phyloP scores from a whole-genome alignment of 805 yeast species.

The Saccharomycopsis guyanensis region DNA sequence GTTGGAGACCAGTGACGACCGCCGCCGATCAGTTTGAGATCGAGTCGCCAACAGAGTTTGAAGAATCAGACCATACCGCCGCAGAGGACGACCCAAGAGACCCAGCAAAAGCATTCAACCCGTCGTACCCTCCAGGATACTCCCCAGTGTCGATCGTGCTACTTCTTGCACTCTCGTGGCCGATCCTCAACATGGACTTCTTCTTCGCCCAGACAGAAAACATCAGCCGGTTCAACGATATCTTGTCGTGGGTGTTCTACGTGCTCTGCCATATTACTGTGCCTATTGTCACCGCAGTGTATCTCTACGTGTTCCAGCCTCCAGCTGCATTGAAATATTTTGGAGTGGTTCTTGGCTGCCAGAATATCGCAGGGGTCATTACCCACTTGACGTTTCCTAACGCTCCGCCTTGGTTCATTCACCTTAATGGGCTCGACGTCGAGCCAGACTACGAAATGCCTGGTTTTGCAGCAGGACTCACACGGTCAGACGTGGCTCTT shows the following conservation, averaged over 20 bases:
- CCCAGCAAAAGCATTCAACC: background rate
- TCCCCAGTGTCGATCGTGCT: constrained; percentile 31
- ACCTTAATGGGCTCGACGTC: constrained; percentile 48
- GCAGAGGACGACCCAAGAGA: background rate
- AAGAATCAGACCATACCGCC: background rate
- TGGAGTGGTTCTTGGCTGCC: constrained; percentile 48
- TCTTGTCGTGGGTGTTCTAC: constrained; percentile 54
- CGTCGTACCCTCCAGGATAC: constrained; percentile 17
- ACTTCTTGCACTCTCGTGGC: constrained; percentile 39
- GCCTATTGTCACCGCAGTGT: constrained; percentile 55
- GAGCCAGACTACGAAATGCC: constrained; percentile 52
- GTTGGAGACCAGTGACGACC: background rate
- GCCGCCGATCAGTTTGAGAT: background rate
- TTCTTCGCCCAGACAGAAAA: constrained; percentile 32
- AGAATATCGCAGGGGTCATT: constrained; percentile 49
- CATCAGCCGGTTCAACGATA: constrained; percentile 39
- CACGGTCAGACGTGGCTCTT: constrained; percentile 54
- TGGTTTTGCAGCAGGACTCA: constrained; percentile 66
- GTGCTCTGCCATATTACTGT: constrained; percentile 53
- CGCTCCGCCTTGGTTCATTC: constrained; percentile 72
- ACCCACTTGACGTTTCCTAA: constrained; percentile 60
- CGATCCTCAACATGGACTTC: constrained; percentile 40
- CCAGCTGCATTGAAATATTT: constrained; percentile 55
- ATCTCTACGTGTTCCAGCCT: constrained; percentile 57
- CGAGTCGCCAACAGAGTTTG: background rate